Base-by-base conservation (phyloP, 2,329 filamentous ascomycete species). In the Coniochaeta sp. region DNA sequence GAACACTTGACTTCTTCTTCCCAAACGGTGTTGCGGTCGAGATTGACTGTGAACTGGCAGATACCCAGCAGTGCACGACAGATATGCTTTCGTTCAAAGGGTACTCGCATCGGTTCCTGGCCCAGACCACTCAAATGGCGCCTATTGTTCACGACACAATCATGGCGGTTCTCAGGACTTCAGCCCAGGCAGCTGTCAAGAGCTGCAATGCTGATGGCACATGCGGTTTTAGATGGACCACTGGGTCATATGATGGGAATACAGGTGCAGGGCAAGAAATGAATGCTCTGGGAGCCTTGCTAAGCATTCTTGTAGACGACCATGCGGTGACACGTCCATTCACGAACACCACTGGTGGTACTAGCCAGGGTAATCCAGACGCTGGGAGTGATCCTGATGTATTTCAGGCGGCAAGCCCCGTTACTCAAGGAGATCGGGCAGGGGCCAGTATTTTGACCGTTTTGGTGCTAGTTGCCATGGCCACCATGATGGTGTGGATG, bases 1-100 rank as follows among this genome's bases (percentile, higher is more conserved):
- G 68, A 9, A 73, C 71, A 0, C 59, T 71, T 17, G 63, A 67
- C 1, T 63, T 67, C 62, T 74, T 74, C 67, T 73, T 72, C 62
- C 67, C 66, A 14, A 58, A 71, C 5, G 67, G 68, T 56, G 65
- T 82, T 70, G 76, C 76, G 55, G 70, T 77, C 47, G 78, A 80
- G 58, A 76, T 83, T 63, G 79, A 86, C 69, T 79, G 76, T 57
- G 85, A 88, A 70, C 70, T 78, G 17, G 73, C 79, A 5, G 63
- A 67, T 50, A 73, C 74, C 0, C 64, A 64, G n/a, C 77, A 71
- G 11, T 88, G 86, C 73, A 81, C 82, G 68, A 75, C 76, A 56
- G 86, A 88, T 65, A 81, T 86, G 68, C 76, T 78, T 62, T 79
- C 81, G 9, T 86, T 84, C 76, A 85, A 85, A 65, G 82, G 81